Conservation (phyloP, 345 rosid species). For the Aethionema arabicum region DNA sequence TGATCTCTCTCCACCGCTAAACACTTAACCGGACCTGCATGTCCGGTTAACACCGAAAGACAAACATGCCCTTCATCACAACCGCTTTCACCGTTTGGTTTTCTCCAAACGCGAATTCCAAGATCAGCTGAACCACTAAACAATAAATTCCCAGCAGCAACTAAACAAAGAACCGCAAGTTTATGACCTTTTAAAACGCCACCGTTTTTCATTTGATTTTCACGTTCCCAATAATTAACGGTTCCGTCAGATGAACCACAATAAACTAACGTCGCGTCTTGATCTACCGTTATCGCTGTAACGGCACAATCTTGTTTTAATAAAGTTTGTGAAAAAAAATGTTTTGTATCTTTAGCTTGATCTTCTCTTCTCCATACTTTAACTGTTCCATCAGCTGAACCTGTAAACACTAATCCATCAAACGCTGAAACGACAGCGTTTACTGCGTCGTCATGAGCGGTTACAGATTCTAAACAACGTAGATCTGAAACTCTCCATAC, state of each 20-base stretch:
- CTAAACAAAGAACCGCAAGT: conserved; percentile 67
- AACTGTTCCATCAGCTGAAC: conserved; percentile 82
- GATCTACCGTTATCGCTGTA: conserved; percentile 62
- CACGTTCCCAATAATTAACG: conserved; percentile 73
- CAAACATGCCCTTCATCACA: conserved; percentile 49
- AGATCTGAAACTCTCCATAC: conserved; percentile 73
- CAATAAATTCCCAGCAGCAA: conserved; percentile 64
- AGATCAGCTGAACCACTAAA: conserved; percentile 88
- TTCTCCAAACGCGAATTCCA: conserved; percentile 79
- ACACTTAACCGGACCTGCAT: conserved; percentile 87
- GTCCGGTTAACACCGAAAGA: conserved; percentile 66
- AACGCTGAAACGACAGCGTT: conserved; percentile 69
- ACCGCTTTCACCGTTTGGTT: conserved; percentile 31
- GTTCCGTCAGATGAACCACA: conserved; percentile 90
- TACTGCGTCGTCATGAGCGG: conserved; percentile 80
- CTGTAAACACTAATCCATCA: conserved; percentile 80
- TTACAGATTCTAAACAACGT: conserved; percentile 70
- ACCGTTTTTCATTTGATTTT: conserved; percentile 52
- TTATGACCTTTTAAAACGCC: conserved; percentile 80
- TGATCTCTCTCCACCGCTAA: conserved; percentile 68
- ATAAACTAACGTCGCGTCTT: conserved; percentile 54
- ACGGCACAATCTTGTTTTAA: conserved; percentile 84
- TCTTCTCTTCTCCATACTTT: conserved; percentile 89
- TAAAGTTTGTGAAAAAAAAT: conserved; percentile 71
- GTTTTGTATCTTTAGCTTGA: conserved; percentile 84